phyloP scores from a whole-genome alignment of 23 red algal genomes.

The Gracilaria caudata region DNA sequence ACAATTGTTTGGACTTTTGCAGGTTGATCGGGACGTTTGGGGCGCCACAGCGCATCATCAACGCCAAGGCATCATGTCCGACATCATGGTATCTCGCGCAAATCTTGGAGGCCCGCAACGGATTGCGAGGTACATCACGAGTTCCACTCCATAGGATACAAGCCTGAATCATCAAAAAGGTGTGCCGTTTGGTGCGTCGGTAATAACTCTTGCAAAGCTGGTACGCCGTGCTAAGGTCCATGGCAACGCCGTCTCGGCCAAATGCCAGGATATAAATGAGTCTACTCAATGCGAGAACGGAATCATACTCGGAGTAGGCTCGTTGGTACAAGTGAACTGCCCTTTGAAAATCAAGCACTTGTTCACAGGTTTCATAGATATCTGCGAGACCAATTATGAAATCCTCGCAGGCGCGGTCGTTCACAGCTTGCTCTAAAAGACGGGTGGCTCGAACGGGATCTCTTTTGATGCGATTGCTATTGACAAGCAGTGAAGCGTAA shows the following conservation, averaged over 20 bases:
- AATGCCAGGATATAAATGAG: slow-evolving; percentile 7
- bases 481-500: not conserved
- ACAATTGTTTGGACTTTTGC: not conserved
- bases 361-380: slow-evolving; percentile 2
- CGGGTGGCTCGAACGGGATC: slow-evolving; percentile 4
- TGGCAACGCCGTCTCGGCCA: not conserved
- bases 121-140: not conserved
- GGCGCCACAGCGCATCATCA: slow-evolving; percentile 22
- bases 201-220: slow-evolving; percentile 2
- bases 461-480: not conserved
- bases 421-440: slow-evolving; percentile 15
- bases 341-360: not conserved
- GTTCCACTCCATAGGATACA: slow-evolving; percentile 26
- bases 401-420: not conserved
- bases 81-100: not conserved
- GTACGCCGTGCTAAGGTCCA: not conserved
- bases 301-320: not conserved
- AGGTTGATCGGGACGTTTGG: not conserved
- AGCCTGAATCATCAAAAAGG: slow-evolving; percentile 10
- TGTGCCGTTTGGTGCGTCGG: not conserved
- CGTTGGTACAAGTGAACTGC: not conserved
- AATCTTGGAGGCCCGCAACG: not conserved
- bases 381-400: slow-evolving; percentile 5
- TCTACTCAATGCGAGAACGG: not conserved
- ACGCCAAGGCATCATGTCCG: not conserved